A percentile compares a stretch with the other conserved stretches of the same genome.
These are phyloP conservation scores for Pisolithus sp. DNA, from an alignment of 768 basidiomycete species.

Conservation along the genomic window DNA sequence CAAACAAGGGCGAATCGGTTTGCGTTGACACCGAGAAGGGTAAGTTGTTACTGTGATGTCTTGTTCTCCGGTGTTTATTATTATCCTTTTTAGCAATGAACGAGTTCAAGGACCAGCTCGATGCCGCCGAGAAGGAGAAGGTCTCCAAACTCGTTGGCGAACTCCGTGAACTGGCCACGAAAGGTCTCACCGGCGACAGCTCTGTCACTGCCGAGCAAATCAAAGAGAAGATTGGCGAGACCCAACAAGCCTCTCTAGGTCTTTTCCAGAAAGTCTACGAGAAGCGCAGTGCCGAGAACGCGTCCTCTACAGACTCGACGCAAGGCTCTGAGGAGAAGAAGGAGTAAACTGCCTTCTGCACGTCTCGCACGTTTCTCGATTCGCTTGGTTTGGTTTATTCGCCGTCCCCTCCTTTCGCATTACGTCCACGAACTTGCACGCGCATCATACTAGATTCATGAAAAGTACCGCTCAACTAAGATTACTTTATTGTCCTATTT, in stretches of 20 bases:
- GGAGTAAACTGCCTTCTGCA: constrained; percentile 44
- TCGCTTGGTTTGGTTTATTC: neutral
- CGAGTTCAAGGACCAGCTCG: constrained; percentile 98
- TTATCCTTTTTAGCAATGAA: constrained; percentile 60
- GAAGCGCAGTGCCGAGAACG: constrained; percentile 77
- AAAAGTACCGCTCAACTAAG: too few species aligned
- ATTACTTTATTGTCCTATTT: too few species aligned
- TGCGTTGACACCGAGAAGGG: constrained; percentile 95
- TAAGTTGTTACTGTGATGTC: constrained; percentile 23
- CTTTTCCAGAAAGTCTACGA: constrained; percentile 98
- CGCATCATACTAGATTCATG: too few species aligned
- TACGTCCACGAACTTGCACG: too few species aligned
- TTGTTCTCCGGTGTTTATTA: constrained; percentile 2
- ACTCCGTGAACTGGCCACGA: constrained; percentile 81
- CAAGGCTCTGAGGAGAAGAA: constrained; percentile 72
- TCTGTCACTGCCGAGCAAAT: constrained; percentile 79
- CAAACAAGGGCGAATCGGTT: constrained; percentile 94
- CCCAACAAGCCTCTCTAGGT: constrained; percentile 89
- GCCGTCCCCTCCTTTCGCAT: neutral
- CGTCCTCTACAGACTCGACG: constrained; percentile 35
- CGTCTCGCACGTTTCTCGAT: too few species aligned
- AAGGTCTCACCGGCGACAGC: constrained; percentile 84
- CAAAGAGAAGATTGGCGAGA: constrained; percentile 88
- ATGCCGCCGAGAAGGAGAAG: constrained; percentile 88
- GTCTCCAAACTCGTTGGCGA: constrained; percentile 81